These are phyloP conservation scores for Agaricales sp. DNA, from an alignment of 1,284 basidiomycete species.

Conservation along the genomic window DNA sequence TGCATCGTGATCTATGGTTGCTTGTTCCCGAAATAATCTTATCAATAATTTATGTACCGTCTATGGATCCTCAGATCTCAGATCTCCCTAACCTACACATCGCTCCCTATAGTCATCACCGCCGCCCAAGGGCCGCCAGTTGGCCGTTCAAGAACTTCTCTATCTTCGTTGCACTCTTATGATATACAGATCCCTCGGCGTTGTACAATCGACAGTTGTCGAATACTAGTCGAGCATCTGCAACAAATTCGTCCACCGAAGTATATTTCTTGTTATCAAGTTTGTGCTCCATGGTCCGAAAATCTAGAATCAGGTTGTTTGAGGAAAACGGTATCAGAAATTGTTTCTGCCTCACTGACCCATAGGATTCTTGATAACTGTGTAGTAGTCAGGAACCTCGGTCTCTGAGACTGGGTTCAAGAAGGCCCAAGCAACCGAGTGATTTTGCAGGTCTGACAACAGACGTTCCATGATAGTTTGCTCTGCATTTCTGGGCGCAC, in stretches of 20 bases:
- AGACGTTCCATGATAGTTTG: constrained; percentile 73
- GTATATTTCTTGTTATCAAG: constrained; percentile 77
- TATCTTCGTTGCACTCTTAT: constrained; percentile 79
- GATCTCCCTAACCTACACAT: too few species aligned
- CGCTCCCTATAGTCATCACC: too few species aligned
- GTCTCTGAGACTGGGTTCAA: constrained; percentile 69
- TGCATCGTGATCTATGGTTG: too few species aligned
- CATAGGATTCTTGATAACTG: constrained; percentile 90
- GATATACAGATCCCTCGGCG: constrained; percentile 75
- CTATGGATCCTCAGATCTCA: too few species aligned
- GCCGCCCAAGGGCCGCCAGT: neutral
- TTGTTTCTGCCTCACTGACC: constrained; percentile 39
- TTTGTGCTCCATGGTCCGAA: constrained; percentile 89
- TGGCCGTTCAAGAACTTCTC: constrained; percentile 50
- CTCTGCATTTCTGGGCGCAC: constrained; percentile 44
- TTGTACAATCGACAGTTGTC: constrained; percentile 93
- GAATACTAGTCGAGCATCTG: constrained; percentile 80
- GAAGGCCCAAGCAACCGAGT: constrained; percentile 87
- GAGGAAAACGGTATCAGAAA: constrained; percentile 6
- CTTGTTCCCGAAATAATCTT: neutral
- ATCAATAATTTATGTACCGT: neutral
- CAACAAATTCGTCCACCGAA: constrained; percentile 68
- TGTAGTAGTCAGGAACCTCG: constrained; percentile 88
- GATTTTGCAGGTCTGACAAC: constrained; percentile 73
- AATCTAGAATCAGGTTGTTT: constrained; percentile 42